Conservation (phyloP, 2,329 filamentous ascomycete genomes). For the Fusarium napiforme region DNA sequence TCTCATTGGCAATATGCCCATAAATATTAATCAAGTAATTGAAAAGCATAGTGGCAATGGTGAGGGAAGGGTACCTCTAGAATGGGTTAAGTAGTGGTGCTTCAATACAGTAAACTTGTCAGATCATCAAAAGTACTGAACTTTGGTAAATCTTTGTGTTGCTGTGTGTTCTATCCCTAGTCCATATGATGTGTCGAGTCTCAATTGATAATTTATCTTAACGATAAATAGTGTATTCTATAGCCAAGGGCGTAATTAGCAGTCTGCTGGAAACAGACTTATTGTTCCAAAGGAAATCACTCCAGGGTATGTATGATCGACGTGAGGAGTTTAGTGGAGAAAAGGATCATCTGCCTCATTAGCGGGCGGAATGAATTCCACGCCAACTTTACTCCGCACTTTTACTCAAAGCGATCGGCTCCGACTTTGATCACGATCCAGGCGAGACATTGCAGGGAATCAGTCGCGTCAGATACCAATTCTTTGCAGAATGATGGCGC, state of each 20-base stretch:
- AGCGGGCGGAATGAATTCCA: conserved; percentile 12
- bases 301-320: background rate
- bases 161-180: no score
- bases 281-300: background rate
- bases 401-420: background rate
- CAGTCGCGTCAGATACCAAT: background rate
- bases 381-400: conserved; percentile 1
- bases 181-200: no score
- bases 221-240: background rate
- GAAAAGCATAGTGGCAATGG: no score
- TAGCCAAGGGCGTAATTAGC: background rate
- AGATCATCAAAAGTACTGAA: no score
- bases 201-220: no score
- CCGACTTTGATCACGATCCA: background rate
- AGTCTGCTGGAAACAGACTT: background rate
- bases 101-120: no score
- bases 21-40: no score
- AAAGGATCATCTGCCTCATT: background rate
- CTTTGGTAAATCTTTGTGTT: no score
- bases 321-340: background rate
- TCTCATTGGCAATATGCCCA: no score
- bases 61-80: no score
- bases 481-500: background rate
- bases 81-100: no score
- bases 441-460: background rate